Evolutionary conservation across 2,329 filamentous ascomycete species (phyloP).

Genomic region (Coleophoma eucalyptorum): DNA sequence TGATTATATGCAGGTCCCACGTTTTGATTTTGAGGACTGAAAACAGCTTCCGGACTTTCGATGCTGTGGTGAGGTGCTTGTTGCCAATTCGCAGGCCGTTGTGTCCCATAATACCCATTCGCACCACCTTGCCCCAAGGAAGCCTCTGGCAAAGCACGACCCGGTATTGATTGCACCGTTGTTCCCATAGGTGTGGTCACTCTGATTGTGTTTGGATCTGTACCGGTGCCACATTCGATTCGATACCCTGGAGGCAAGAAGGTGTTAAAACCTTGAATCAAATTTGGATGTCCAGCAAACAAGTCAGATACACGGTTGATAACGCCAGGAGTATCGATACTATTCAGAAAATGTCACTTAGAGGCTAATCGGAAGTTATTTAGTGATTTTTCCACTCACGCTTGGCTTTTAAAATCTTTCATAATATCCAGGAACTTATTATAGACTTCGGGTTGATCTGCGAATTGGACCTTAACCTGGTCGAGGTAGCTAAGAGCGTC

Average conservation of each 20-base stretch:
- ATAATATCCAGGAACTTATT: conserved; percentile 97
- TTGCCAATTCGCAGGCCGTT: conserved; percentile 47
- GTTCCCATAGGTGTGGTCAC: conserved; percentile 98
- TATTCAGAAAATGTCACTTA: conserved; percentile 30
- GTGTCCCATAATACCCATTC: conserved; percentile 35
- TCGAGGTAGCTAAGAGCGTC: conserved; percentile 93
- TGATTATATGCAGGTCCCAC: conserved; percentile 43
- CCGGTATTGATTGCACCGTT: conserved; percentile 81
- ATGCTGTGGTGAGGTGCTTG: conserved; percentile 52
- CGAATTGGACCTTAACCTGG: conserved; percentile 97
- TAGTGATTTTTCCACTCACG: conserved; percentile 53
- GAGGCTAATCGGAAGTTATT: background rate
- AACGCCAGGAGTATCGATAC: conserved; percentile 94
- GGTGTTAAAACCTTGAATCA: conserved; percentile 98
- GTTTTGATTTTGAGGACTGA: conserved; percentile 52
- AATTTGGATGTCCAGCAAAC: conserved; percentile 90
- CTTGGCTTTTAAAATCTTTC: conserved; percentile 99
- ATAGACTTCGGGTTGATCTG: conserved; percentile 95
- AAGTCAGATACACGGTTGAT: conserved; percentile 95
- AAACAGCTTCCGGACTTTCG: conserved; percentile 60
- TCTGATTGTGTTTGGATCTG: conserved; percentile 92
- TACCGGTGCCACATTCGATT: conserved; percentile 91
- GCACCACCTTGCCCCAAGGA: conserved; percentile 16
- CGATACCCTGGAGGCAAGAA: conserved; percentile 94
- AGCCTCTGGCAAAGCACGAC: conserved; percentile 36